A percentile compares a stretch with the other conserved stretches of the same genome.
These are phyloP conservation scores for Pseudogymnoascus sp. DNA, from an alignment of 2,329 filamentous ascomycete species.

Conservation along the genomic window DNA sequence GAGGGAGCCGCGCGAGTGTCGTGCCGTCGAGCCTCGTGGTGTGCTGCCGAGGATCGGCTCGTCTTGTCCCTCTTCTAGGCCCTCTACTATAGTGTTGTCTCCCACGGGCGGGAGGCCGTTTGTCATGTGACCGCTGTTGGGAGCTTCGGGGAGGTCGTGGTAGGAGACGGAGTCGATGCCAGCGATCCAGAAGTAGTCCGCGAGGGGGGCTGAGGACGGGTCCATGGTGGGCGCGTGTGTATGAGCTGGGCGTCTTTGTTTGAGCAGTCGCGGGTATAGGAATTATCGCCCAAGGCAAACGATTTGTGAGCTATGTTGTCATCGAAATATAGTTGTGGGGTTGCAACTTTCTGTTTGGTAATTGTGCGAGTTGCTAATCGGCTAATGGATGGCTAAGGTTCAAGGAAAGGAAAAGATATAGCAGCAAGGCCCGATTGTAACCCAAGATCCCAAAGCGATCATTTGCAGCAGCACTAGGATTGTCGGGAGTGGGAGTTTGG, in stretches of 20 bases:
- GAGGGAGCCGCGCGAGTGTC: conserved; percentile 52
- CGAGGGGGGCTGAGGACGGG: conserved; percentile 51
- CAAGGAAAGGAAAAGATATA: background rate
- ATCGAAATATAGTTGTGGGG: conserved; percentile 7
- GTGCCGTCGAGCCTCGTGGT: conserved; percentile 28
- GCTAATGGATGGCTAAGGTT: background rate
- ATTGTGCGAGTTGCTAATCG: conserved; percentile 8
- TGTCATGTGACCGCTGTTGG: conserved; percentile 23
- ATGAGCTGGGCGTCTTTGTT: background rate
- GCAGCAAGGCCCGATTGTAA: background rate
- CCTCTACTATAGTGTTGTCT: conserved; percentile 50
- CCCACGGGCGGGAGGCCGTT: conserved; percentile 28
- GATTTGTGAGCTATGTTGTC: conserved; percentile 8
- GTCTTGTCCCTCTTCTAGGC: conserved; percentile 36
- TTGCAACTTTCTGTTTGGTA: conserved; percentile 1
- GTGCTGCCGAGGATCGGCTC: conserved; percentile 17
- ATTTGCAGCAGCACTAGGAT: background rate
- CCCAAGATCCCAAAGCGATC: conserved; percentile 2
- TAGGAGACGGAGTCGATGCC: conserved; percentile 60
- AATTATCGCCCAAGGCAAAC: background rate
- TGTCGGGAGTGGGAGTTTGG: background rate
- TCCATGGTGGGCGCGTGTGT: conserved; percentile 21
- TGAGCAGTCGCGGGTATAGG: background rate
- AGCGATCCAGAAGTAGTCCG: conserved; percentile 70
- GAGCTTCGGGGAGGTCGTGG: conserved; percentile 36